These are phyloP conservation scores for Lactarius deliciosus DNA, from an alignment of 768 basidiomycete species.

Conservation along the genomic window DNA sequence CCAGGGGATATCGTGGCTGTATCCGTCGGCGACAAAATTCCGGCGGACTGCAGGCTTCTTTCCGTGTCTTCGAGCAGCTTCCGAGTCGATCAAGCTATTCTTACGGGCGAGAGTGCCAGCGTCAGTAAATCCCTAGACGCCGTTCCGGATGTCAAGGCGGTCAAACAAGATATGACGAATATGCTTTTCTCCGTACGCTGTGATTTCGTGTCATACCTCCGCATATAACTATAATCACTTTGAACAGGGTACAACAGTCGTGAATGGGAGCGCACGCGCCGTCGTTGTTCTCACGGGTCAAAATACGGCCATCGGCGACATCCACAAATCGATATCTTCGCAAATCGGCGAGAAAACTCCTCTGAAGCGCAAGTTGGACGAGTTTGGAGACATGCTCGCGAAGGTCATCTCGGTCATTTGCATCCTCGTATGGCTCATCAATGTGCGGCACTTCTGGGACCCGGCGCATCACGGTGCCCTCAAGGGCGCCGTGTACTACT, in stretches of 20 bases:
- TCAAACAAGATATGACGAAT: slow-evolving; percentile 98
- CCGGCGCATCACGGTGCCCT: slow-evolving; percentile 87
- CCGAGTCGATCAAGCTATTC: slow-evolving; percentile 92
- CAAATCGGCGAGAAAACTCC: slow-evolving; percentile 97
- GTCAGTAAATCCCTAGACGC: slow-evolving; percentile 76
- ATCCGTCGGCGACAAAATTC: slow-evolving; percentile 92
- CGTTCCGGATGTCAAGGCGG: slow-evolving; percentile 73
- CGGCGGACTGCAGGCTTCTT: slow-evolving; percentile 89
- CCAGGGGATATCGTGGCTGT: slow-evolving; percentile 92
- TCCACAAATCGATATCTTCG: slow-evolving; percentile 92
- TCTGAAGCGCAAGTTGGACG: slow-evolving; percentile 94
- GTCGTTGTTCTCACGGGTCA: slow-evolving; percentile 86
- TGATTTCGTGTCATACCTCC: not conserved
- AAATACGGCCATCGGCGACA: slow-evolving; percentile 91
- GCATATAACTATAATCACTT: slow-evolving; percentile 10
- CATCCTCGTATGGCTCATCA: slow-evolving; percentile 96
- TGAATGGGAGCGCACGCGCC: slow-evolving; percentile 87
- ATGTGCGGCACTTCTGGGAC: slow-evolving; percentile 94
- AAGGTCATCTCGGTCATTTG: slow-evolving; percentile 98
- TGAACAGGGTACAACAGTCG: slow-evolving; percentile 87
- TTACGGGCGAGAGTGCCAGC: slow-evolving; percentile 91
- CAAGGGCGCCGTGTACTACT: slow-evolving; percentile 96
- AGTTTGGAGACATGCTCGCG: slow-evolving; percentile 96
- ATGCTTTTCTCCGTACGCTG: slow-evolving; percentile 83
- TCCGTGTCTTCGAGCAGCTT: slow-evolving; percentile 92